phyloP scores from a whole-genome alignment of 805 yeast species.

The Myxozyma neotropica region DNA sequence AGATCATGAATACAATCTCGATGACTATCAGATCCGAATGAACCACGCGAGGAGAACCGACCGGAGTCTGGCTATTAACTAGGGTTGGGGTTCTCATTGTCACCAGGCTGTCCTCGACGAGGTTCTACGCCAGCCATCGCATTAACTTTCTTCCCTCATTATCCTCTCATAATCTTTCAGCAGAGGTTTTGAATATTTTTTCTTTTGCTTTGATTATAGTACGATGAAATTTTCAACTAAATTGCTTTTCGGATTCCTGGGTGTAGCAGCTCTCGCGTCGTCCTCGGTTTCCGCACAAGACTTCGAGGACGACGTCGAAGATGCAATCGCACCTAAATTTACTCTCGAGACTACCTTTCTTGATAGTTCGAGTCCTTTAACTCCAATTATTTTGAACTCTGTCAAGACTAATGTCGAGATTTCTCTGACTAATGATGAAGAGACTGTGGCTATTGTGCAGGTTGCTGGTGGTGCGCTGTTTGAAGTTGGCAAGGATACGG shows the following conservation, averaged over 20 bases:
- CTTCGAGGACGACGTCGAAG: conserved; percentile 10
- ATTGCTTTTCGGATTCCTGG: conserved; percentile 2
- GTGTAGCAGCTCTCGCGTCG: conserved; percentile 17
- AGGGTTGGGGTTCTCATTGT: not conserved
- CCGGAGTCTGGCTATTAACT: no score
- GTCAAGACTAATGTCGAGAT: conserved; percentile 36
- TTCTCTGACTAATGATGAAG: conserved; percentile 37
- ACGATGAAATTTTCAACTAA: conserved; percentile 10
- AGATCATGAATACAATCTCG: no score
- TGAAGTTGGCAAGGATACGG: conserved; percentile 16
- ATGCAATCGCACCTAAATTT: conserved; percentile 21
- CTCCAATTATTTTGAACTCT: conserved; percentile 37
- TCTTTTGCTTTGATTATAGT: no score
- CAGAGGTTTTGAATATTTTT: no score
- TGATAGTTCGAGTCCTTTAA: conserved; percentile 2
- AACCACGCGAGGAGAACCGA: not conserved
- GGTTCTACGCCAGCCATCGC: no score
- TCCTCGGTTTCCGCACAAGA: conserved; percentile 19
- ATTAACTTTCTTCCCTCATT: no score
- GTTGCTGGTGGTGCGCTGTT: conserved; percentile 32
- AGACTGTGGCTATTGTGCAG: conserved; percentile 26
- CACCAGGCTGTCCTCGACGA: not conserved
- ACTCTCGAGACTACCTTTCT: conserved; percentile 17
- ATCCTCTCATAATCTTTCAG: no score
- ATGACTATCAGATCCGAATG: not conserved